Base-by-base conservation (phyloP, 495 filamentous ascomycete species). In the Tuber indicum region DNA sequence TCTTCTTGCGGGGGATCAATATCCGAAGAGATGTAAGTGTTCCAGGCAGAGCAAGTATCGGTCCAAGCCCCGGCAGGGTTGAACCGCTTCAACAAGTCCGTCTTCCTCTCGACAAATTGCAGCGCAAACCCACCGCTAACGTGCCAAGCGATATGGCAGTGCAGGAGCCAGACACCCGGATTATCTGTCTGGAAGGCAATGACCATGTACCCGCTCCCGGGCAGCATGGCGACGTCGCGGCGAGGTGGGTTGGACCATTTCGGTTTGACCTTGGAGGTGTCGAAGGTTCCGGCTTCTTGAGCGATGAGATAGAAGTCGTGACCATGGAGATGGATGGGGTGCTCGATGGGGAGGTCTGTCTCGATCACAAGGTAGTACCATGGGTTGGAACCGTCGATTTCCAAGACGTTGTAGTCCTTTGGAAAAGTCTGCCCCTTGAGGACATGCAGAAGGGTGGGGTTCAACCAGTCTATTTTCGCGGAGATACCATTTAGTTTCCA, bases 81-180 rank as follows among this genome's bases (percentile, higher is more conserved):
- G 58, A 66, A 66, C 14, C 0, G 17, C 12, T 19, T 66, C 16
- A 66, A 6, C 10, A 66, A 6, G 5, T 79, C 75, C 2, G 45
- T 26, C 45, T 79, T 62, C 45, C 85, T 81, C 80, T 89, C 88
- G 0, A 90, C 77, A 45, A 89, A 87, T 74, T 87, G 84, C 71
- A 88, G 80, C 0, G 83, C 84, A 49, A 90, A 80, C 0, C 89
- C 89, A 32, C 85, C 83, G 23, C 84, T 84, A 16, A 87, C 84
- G 74, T 90, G 89, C 87, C 87, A 89, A 7, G 86, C 87, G 72
- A 90, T 88, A 74, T 90, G 89, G 83, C 89, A 90, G 76, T 90
- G 88, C 73, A 89, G 82, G 12, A 87, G 82, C 89, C 89, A 90
- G 1, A 86, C 83, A 12, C 88, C 88, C 12, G 88, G 87, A 75